Evolutionary conservation across 441 rosid species (phyloP), one percentile per base, ranked within the genome.

Genomic region (Raphanus hybrid): DNA sequence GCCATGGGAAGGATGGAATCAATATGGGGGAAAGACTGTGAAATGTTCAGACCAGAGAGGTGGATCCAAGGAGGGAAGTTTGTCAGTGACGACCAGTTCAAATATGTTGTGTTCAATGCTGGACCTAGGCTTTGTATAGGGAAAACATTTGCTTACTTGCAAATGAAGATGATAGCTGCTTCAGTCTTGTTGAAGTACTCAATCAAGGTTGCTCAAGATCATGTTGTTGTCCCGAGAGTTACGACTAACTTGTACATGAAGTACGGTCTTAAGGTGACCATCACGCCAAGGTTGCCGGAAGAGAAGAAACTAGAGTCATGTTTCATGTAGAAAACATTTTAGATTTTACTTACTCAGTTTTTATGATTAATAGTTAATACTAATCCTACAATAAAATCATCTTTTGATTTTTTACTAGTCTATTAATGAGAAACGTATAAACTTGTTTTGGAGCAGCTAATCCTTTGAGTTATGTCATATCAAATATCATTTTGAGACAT

Each of bases 101-200:
- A 88, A 69, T 91, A 83, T 32, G 94, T 84, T 3, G 96, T 91
- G 64, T 91, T 92, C 63, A 91, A 90, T 61, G 96, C 81, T 2
- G 93, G 96, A 5, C 94, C 90, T 43, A 85, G 93, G 82, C 34
- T 87, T 32, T 93, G 95, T 32, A 9, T 90, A 71, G 95, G 95
- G 34, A 91, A 90, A 87, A 87, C 85, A 20, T 87, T 88, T 71
- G 92, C 94, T n/a, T 88, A 84, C 74, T 64, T 85, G 71, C 92
- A 93, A 78, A 93, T 91, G 98, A 91, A 91, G 79, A 86, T 84
- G 86, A 87, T 91, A 50, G 93, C 91, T 61, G 89, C 94, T 76
- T 84, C 96, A 11, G 75, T 87, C 32, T 74, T 92, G 73, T 59
- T 75, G 72, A 86, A 90, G 81, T 92, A 86, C 63, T 84, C 87